Percentiles rank a stretch among this genome's conserved stretches.
Conservation (phyloP, 169 alveolate species). For the Eimeria necatrix region DNA sequence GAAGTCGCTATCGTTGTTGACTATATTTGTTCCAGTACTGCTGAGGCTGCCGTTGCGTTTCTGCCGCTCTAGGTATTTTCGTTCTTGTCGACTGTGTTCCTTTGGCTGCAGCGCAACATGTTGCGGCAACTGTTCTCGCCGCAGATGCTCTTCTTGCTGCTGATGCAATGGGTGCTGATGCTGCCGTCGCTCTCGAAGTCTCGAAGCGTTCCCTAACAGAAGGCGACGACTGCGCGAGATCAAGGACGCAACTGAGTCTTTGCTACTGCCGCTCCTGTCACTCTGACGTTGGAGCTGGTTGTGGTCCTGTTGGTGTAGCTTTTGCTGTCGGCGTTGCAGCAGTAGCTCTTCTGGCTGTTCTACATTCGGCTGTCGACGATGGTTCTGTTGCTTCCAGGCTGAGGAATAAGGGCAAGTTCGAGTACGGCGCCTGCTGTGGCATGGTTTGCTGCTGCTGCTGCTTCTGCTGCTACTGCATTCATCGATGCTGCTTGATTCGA, state of each 20-base stretch:
- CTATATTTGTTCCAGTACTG: not conserved
- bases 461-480: slow-evolving; percentile 3
- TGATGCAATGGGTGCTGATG: not conserved
- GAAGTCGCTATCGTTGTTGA: not conserved
- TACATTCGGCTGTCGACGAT: not conserved
- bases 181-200: slow-evolving; percentile 17
- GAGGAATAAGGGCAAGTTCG: not conserved
- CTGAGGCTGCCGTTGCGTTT: not conserved
- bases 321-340: not conserved
- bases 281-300: not conserved
- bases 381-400: not conserved
- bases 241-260: slow-evolving; percentile 48
- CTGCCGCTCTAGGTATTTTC: not conserved
- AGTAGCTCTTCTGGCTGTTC: not conserved
- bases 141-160: slow-evolving; percentile 4
- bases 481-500: not conserved
- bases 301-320: not conserved
- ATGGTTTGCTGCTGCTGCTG: slow-evolving; percentile 7
- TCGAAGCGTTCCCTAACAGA: slow-evolving; percentile 3
- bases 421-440: slow-evolving; percentile 19
- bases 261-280: slow-evolving; percentile 25
- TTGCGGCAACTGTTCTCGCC: slow-evolving; percentile 6
- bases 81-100: not conserved
- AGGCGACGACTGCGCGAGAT: slow-evolving; percentile 62
- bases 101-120: not conserved